phyloP scores from a whole-genome alignment of 805 yeast genomes.

The Groenewaldozyma tartarivorans region DNA sequence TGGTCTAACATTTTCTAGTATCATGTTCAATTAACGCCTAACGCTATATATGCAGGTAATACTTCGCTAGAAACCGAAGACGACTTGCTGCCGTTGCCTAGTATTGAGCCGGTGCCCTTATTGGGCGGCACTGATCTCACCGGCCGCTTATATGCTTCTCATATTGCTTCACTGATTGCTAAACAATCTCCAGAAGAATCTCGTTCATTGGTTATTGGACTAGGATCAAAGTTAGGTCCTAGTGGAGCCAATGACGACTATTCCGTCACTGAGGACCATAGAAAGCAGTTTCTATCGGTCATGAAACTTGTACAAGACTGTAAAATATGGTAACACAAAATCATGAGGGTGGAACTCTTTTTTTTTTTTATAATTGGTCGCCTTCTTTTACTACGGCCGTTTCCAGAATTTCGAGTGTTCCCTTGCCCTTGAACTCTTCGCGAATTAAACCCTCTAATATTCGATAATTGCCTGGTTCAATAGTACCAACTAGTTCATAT shows the following conservation, averaged over 20 bases:
- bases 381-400: slow-evolving; percentile 74
- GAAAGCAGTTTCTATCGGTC: slow-evolving; percentile 23
- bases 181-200: slow-evolving; percentile 25
- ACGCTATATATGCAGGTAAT: not conserved
- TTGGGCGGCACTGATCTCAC: slow-evolving; percentile 19
- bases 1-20: no score
- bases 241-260: slow-evolving; percentile 16
- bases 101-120: slow-evolving; percentile 18
- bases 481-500: slow-evolving; percentile 55
- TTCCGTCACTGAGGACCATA: slow-evolving; percentile 17
- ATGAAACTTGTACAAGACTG: slow-evolving; percentile 23
- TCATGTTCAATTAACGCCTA: no score
- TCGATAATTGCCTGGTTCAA: slow-evolving; percentile 80
- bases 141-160: slow-evolving; percentile 24
- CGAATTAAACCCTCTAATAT: slow-evolving; percentile 54
- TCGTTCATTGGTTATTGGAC: slow-evolving; percentile 24
- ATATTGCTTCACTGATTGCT: slow-evolving; percentile 24
- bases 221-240: slow-evolving; percentile 22
- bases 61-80: not conserved
- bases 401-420: slow-evolving; percentile 72
- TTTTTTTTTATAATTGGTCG: slow-evolving; percentile 20
- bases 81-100: slow-evolving; percentile 17
- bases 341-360: not conserved
- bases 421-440: slow-evolving; percentile 45
- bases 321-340: slow-evolving; percentile 21